Base-by-base conservation (phyloP, 768 basidiomycete species). In the Holtermanniella nyarrowii region DNA sequence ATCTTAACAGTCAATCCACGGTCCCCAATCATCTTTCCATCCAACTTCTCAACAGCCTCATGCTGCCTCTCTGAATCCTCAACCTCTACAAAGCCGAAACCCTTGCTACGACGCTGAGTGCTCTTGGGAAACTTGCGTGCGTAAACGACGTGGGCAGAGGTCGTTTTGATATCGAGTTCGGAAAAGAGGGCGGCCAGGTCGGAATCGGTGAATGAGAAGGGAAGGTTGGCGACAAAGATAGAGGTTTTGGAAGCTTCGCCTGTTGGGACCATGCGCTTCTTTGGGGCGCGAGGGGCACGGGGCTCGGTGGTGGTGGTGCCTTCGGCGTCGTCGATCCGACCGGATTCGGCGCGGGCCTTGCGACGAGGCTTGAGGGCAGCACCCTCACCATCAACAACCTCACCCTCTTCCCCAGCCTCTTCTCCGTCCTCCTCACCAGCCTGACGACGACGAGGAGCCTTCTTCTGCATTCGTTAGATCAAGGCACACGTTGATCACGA, bases 41-140 rank as follows among this genome's bases (percentile, higher is more conserved):
- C 79, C 56, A 90, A 79, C 59, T 81, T 80, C 51, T 81, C 81
- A 57, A 99, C 84, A 48, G 89, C 93, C 76, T 89, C 88, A 71
- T 83, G 72, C 76, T 99, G 93, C 73, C 90, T 82, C 62, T 82
- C 85, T 73, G 89, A 84, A 60, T 76, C 76, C 55, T 85, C 88
- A 57, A 95, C 88, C 62, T 97, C 91, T 68, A 99, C 93, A 67
- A 99, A 99, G 48, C 89, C 93, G 72, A 91, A 97, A 51, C 93
- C 93, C 75, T 93, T 93, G 79, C 85, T 88, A 73, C 82, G 85
- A 71, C 84, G 80, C 66, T 84, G 84, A 41, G 80, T 79, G 3
- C 87, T 88, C 78, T 80, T 88, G 63, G 83, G 81, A 66, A 83
- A 79, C 69, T 83, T 82, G 13, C 51, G 31, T 20, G 48, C 48